These are phyloP conservation scores for Cyamopsis tetragonoloba DNA, from an alignment of 306 rosid species.

Conservation along the genomic window DNA sequence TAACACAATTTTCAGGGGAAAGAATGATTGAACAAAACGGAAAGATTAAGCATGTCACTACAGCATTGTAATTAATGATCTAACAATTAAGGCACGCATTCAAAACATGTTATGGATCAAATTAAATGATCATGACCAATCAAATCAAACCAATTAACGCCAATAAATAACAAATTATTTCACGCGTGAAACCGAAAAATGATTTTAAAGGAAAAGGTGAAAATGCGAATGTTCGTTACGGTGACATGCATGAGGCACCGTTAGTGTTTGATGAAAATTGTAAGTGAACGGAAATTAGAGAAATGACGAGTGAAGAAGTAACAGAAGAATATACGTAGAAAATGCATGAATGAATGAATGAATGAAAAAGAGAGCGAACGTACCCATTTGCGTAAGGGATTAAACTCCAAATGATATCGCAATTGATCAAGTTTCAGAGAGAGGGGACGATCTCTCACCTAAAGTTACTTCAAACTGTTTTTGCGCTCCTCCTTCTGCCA, in stretches of 20 bases:
- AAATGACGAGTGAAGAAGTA: not conserved
- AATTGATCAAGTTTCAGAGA: not conserved
- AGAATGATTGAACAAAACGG: not conserved
- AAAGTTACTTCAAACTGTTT: too few relatives aligned
- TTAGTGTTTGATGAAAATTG: not conserved
- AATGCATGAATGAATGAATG: conserved; percentile 17
- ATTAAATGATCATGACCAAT: conserved; percentile 22
- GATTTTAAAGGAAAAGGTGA: not conserved
- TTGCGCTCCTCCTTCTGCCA: too few relatives aligned
- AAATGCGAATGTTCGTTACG: conserved; percentile 26
- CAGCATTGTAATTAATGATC: not conserved
- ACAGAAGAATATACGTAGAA: not conserved
- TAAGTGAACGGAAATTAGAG: not conserved
- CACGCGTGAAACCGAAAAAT: conserved; percentile 13
- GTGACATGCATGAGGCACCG: not conserved
- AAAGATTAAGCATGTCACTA: not conserved
- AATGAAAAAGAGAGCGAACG: conserved; percentile 8
- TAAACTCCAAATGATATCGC: conserved; percentile 29
- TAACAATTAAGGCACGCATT: conserved; percentile 9
- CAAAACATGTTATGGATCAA: conserved; percentile 23
- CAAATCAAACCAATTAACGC: conserved; percentile 18
- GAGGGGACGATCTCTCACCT: conserved; percentile 23
- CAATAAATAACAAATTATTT: conserved; percentile 16
- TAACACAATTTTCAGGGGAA: not conserved
- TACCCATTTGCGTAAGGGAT: conserved; percentile 46